Evolutionary conservation across 352 stramenopile genomes (phyloP).

Genomic region (Globisporangium uncinulatum): DNA sequence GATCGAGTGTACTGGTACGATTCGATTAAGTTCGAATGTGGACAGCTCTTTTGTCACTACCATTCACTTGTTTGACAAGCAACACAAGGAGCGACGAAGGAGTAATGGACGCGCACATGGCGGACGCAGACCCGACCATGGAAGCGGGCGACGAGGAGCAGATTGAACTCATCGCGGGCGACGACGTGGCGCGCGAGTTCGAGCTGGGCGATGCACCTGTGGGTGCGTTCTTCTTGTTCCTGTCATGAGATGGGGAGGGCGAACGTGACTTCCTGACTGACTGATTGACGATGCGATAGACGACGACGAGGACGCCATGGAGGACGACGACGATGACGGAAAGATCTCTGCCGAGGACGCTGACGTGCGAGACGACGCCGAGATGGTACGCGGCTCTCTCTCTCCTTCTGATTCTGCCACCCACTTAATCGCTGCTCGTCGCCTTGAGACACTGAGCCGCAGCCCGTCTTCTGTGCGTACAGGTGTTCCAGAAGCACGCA

Average conservation of each 20-base stretch:
- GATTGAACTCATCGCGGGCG: slow-evolving; percentile 78
- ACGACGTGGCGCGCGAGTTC: slow-evolving; percentile 80
- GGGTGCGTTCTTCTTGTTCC: slow-evolving; percentile 27
- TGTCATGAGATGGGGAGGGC: not conserved
- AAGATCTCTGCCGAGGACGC: slow-evolving; percentile 58
- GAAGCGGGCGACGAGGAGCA: slow-evolving; percentile 38
- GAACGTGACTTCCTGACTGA: not conserved
- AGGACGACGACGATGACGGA: slow-evolving; percentile 49
- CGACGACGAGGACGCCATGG: slow-evolving; percentile 66
- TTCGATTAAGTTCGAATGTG: no score
- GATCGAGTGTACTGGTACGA: no score
- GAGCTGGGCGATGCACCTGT: slow-evolving; percentile 71
- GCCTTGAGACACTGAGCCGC: not conserved
- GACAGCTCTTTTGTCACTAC: not conserved
- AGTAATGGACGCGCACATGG: slow-evolving; percentile 25
- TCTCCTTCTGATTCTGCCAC: not conserved
- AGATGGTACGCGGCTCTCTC: slow-evolving; percentile 35
- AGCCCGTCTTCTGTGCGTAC: not conserved
- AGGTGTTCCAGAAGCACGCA: slow-evolving; percentile 78
- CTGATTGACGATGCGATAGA: slow-evolving; percentile 17
- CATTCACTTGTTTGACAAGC: slow-evolving; percentile 6
- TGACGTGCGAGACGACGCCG: slow-evolving; percentile 70
- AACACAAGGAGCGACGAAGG: slow-evolving; percentile 33
- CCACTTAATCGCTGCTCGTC: not conserved
- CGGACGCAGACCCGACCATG: slow-evolving; percentile 16